Conservation (phyloP, 192 early-diverging fungal species). For the Gryganskiella cystojenkinii region DNA sequence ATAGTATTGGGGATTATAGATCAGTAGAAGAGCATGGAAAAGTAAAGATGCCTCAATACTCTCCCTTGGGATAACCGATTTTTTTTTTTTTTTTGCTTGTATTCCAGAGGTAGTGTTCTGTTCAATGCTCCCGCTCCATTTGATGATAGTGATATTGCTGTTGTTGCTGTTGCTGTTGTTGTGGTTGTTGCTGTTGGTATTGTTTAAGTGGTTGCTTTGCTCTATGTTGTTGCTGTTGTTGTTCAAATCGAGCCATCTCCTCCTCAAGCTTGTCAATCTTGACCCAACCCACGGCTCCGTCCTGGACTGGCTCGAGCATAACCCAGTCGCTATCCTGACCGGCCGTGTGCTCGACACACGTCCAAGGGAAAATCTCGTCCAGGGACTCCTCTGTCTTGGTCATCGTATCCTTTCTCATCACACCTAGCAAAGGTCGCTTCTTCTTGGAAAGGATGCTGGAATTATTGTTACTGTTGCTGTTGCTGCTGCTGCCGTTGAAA, state of each 20-base stretch:
- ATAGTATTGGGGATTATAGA: too few relatives aligned
- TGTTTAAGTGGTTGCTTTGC: constrained; percentile 3
- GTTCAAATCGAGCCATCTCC: constrained; percentile 33
- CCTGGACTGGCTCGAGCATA: constrained; percentile 48
- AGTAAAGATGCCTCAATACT: too few relatives aligned
- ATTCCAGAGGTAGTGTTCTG: too few relatives aligned
- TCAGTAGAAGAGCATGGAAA: too few relatives aligned
- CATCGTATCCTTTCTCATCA: constrained; percentile 25
- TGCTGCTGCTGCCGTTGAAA: not conserved
- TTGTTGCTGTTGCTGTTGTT: not conserved
- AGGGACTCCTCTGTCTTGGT: constrained; percentile 47
- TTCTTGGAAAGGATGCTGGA: constrained; percentile 14
- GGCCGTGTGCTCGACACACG: constrained; percentile 33
- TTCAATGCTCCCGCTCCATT: too few relatives aligned
- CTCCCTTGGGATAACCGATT: too few relatives aligned
- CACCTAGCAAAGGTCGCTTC: not conserved
- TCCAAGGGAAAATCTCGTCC: constrained; percentile 51
- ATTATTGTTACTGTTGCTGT: constrained; percentile 1
- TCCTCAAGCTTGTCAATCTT: constrained; percentile 51
- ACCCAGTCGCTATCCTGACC: constrained; percentile 49
- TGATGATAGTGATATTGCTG: not conserved
- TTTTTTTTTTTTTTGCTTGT: too few relatives aligned
- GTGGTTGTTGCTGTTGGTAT: not conserved
- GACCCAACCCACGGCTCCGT: constrained; percentile 49
- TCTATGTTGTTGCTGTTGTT: constrained; percentile 7